phyloP scores from a whole-genome alignment of 2,329 filamentous ascomycete species.

The Cucurbitaria berberidis region DNA sequence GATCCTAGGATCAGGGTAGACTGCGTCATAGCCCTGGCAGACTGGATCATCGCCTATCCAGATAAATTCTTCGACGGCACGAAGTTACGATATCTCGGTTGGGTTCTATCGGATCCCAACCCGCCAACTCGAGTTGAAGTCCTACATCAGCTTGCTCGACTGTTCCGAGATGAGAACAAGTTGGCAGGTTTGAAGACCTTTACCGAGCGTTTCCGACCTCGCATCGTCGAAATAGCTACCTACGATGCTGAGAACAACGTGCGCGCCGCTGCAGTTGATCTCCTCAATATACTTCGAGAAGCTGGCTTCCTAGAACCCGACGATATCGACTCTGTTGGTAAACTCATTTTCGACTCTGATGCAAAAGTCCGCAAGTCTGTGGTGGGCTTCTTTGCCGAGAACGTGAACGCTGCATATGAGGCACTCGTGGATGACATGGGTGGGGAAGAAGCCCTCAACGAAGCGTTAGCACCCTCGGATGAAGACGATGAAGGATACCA shows the following conservation, averaged over 20 bases:
- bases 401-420: constrained; percentile 81
- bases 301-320: constrained; percentile 87
- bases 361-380: constrained; percentile 84
- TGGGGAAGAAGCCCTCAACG: constrained; percentile 76
- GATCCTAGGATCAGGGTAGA: constrained; percentile 88
- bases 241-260: constrained; percentile 82
- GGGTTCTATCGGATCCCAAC: constrained; percentile 86
- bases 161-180: constrained; percentile 82
- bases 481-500: constrained; percentile 76
- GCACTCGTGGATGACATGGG: constrained; percentile 82
- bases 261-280: constrained; percentile 77
- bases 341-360: constrained; percentile 88
- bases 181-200: constrained; percentile 81
- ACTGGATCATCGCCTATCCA: constrained; percentile 85
- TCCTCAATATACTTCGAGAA: constrained; percentile 81
- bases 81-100: constrained; percentile 92
- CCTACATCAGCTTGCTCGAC: constrained; percentile 76
- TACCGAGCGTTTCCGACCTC: constrained; percentile 85
- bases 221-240: constrained; percentile 91
- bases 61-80: constrained; percentile 88
- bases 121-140: constrained; percentile 81
- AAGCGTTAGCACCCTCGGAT: constrained; percentile 73
- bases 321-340: constrained; percentile 87
- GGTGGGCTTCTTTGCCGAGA: constrained; percentile 87
- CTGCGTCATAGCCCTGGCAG: constrained; percentile 83